phyloP scores from a whole-genome alignment of 495 filamentous ascomycete genomes.

The Rhypophila decipiens region DNA sequence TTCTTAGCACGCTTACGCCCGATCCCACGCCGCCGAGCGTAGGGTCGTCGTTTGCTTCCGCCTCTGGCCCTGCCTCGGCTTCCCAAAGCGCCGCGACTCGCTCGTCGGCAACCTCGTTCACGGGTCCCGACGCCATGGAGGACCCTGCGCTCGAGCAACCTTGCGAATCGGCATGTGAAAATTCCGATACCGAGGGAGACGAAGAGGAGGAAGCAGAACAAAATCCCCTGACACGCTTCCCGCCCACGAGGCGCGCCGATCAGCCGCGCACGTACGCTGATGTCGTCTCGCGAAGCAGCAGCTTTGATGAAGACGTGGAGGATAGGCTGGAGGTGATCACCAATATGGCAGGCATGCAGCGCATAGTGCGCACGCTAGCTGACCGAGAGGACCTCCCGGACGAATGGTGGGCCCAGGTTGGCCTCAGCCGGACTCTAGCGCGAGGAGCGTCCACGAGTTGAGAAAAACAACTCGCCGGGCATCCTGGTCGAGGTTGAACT shows the following conservation, averaged over 20 bases:
- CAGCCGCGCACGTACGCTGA: constrained; percentile 33
- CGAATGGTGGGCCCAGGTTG: constrained; percentile 69
- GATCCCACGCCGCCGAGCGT: constrained; percentile 75
- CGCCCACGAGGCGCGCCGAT: constrained; percentile 5
- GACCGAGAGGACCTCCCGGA: constrained; percentile 66
- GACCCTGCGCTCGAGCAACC: constrained; percentile 24
- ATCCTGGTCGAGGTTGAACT: too few relatives aligned
- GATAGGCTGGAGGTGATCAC: constrained; percentile 23
- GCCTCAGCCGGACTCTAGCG: constrained; percentile 55
- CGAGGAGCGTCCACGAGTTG: constrained; percentile 30
- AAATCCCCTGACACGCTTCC: constrained; percentile 17
- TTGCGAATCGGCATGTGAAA: constrained; percentile 36
- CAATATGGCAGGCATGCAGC: constrained; percentile 59
- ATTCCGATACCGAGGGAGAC: constrained; percentile 29
- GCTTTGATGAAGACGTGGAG: constrained; percentile 17
- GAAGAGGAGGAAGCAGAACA: constrained; percentile 27
- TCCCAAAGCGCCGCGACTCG: constrained; percentile 27
- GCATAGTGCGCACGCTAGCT: constrained; percentile 59
- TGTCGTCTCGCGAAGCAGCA: constrained; percentile 16
- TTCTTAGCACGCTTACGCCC: constrained; percentile 71
- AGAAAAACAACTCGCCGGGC: too few relatives aligned
- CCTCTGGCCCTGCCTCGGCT: constrained; percentile 41
- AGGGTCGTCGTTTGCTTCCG: constrained; percentile 65
- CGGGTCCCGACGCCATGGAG: constrained; percentile 22
- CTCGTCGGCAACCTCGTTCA: constrained; percentile 33